These are phyloP conservation scores for Agrostemma githago DNA, from an alignment of 148 eudicot species.

Conservation along the genomic window DNA sequence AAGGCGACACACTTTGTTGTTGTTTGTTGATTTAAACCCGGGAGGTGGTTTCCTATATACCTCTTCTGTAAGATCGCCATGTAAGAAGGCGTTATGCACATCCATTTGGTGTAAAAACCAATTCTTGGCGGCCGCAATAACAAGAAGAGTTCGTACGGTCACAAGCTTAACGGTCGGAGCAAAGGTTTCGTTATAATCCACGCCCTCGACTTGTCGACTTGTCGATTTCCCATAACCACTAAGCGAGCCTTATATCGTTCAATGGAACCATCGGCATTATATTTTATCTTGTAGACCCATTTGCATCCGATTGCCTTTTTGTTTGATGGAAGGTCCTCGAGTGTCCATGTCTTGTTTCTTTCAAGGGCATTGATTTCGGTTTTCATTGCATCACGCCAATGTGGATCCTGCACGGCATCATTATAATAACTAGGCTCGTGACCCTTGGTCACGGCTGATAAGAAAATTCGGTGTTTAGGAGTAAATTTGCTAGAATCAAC, in stretches of 20 bases:
- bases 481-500: too few species aligned
- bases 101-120: neutral
- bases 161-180: neutral
- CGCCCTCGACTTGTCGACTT: neutral
- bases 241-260: neutral
- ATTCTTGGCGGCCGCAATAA: neutral
- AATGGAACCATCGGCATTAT: neutral
- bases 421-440: too few species aligned
- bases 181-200: neutral
- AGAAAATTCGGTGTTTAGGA: too few species aligned
- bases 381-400: neutral
- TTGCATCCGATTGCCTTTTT: neutral
- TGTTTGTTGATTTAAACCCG: neutral
- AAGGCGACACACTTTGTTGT: neutral
- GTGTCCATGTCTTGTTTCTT: neutral
- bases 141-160: neutral
- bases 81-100: neutral
- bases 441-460: too few species aligned
- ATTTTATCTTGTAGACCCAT: neutral
- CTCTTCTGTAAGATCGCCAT: neutral
- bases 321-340: neutral
- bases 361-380: neutral
- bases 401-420: neutral
- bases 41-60: neutral
- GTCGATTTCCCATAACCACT: neutral